Base-by-base conservation (phyloP, 805 yeast genomes). In the Blastobotrys mokoenaii region DNA sequence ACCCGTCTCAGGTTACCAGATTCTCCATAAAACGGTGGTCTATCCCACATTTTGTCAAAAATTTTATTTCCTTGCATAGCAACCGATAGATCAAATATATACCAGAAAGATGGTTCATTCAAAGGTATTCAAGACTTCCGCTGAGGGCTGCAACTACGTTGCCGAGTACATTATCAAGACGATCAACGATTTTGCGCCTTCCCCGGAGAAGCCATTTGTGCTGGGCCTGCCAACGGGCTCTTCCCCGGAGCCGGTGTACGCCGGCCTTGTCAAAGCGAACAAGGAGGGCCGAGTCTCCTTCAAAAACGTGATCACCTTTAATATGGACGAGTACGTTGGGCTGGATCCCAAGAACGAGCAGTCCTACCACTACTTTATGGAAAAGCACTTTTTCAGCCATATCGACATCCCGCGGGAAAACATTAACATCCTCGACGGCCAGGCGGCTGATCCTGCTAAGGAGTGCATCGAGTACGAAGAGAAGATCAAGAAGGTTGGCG, bases 161-260 rank as follows among this genome's bases (percentile, higher is more conserved):
- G 80, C 80, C 15, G 63, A 66, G 36, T 64, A 72, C 56, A 71
- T 77, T 29, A 65, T 73, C 14, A 50, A 58, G 34, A 60, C 56
- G 44, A 76, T 77, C 58, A 72, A 63, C 48, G 57, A 51, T 0
- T 76, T 74, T 47, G 51, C 47, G 1, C 80, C 81, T 11, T 66
- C 77, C 10, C 53, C 69, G 2, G 45, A 52, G 1, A 66, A 59
- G 37, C 80, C 81, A 14, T 55, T 49, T 12, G 77, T 77, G 1
- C 55, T 77, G 38, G 82, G 82, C 1, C 68, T 77, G 40, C 82
- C 82, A 29, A 77, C 81, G 2, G 82, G 82, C 2, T 76, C 80
- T 3, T 74, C 80, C 3, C 81, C 82, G 11, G 79, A 74, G 54
- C 74, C 72, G 2, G 72, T 77, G 10, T 77, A 77, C 55, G 63